phyloP scores from a whole-genome alignment of 352 stramenopile species.

The Phytophthora megakarya region DNA sequence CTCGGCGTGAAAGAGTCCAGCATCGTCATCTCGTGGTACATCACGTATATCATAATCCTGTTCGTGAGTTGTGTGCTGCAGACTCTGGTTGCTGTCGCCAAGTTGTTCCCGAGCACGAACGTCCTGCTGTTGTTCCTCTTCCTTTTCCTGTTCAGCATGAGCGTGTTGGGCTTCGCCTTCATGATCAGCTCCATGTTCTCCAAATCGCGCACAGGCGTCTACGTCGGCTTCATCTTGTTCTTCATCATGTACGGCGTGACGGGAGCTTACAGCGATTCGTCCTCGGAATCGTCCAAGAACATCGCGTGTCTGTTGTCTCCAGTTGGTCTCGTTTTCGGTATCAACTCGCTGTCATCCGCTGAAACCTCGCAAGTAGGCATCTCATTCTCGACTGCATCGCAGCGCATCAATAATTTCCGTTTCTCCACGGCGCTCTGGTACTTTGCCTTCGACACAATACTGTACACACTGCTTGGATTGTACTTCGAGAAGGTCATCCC shows the following conservation, averaged over 20 bases:
- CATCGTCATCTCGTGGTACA: constrained; percentile 49
- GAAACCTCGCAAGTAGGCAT: constrained; percentile 56
- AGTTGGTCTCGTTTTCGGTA: constrained; percentile 41
- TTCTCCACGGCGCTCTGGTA: constrained; percentile 56
- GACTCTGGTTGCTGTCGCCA: constrained; percentile 20
- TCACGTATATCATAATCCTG: constrained; percentile 45
- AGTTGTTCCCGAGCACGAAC: constrained; percentile 42
- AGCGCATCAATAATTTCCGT: constrained; percentile 37
- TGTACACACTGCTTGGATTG: constrained; percentile 84
- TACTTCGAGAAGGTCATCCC: constrained; percentile 91
- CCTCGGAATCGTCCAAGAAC: constrained; percentile 39
- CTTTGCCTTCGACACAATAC: constrained; percentile 77
- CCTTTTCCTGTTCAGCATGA: constrained; percentile 40
- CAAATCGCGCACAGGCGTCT: constrained; percentile 37
- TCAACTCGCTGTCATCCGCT: constrained; percentile 56
- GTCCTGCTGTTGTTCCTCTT: constrained; percentile 35
- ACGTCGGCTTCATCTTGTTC: constrained; percentile 41
- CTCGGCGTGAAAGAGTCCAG: constrained; percentile 41
- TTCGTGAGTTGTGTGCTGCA: constrained; percentile 41
- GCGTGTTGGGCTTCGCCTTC: constrained; percentile 39
- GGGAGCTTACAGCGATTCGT: constrained; percentile 58
- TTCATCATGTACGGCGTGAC: constrained; percentile 40
- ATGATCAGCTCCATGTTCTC: constrained; percentile 46
- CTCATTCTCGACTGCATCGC: constrained; percentile 42
- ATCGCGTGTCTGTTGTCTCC: constrained; percentile 54